Evolutionary conservation across 345 rosid genomes (phyloP).

Genomic region (Capsella bursapastoris): DNA sequence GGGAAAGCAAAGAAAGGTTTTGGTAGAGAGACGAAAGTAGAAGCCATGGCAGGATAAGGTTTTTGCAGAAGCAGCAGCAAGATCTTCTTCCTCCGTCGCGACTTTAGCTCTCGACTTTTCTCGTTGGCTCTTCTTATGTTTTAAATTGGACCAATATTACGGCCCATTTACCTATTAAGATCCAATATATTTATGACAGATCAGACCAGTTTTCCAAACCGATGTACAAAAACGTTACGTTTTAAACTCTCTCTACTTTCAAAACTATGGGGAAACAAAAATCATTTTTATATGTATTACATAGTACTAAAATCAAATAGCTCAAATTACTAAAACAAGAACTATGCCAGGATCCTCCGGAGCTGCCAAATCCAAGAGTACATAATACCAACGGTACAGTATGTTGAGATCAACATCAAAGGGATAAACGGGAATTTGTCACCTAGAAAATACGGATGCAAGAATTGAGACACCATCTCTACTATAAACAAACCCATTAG

Average conservation of each 20-base stretch:
- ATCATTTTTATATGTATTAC: background rate
- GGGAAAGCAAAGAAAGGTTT: constrained; percentile 48
- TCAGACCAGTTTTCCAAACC: background rate
- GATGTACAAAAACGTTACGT: background rate
- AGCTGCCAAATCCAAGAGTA: constrained; percentile 97
- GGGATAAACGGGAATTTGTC: constrained; percentile 77
- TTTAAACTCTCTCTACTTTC: too few species aligned
- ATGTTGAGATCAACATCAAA: constrained; percentile 73
- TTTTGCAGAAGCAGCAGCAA: constrained; percentile 15
- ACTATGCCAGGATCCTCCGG: constrained; percentile 42
- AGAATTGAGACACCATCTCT: constrained; percentile 74
- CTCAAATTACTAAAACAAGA: constrained; percentile 3
- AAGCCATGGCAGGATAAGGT: constrained; percentile 46
- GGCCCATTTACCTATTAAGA: constrained; percentile 13
- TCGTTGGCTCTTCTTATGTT: constrained; percentile 11
- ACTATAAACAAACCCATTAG: constrained; percentile 65
- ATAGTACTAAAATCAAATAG: background rate
- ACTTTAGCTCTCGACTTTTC: constrained; percentile 8
- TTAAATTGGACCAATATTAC: constrained; percentile 8
- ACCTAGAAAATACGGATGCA: constrained; percentile 72
- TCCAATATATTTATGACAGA: background rate
- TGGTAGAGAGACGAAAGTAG: constrained; percentile 58
- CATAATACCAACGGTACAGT: constrained; percentile 66
- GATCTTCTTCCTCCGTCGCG: constrained; percentile 27
- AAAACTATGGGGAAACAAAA: too few species aligned